These are phyloP conservation scores for Boletus coccyginus DNA, from an alignment of 768 basidiomycete genomes.

Conservation along the genomic window DNA sequence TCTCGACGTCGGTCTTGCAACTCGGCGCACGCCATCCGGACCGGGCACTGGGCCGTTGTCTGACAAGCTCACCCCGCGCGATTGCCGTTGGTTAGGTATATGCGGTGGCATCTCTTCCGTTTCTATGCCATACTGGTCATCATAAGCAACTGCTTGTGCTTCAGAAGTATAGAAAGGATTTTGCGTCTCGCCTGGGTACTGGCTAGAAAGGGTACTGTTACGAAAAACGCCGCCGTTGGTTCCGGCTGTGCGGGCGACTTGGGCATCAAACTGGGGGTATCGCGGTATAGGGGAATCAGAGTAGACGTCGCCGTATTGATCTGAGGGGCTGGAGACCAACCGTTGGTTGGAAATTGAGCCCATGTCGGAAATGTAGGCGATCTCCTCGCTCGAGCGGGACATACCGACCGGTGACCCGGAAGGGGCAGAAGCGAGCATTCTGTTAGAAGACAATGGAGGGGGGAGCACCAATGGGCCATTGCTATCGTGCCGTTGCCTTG, in stretches of 20 bases:
- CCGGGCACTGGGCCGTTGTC: conserved; percentile 84
- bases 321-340: conserved; percentile 36
- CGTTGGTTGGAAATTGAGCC: conserved; percentile 44
- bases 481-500: conserved; percentile 65
- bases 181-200: conserved; percentile 46
- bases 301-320: conserved; percentile 30
- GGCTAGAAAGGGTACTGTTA: conserved; percentile 34
- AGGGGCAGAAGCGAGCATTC: conserved; percentile 43
- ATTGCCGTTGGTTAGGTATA: conserved; percentile 16
- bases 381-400: conserved; percentile 45
- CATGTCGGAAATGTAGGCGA: conserved; percentile 31
- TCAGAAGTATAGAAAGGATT: conserved; percentile 59
- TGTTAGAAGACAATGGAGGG: conserved; percentile 64
- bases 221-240: conserved; percentile 39
- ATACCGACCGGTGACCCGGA: conserved; percentile 42
- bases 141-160: conserved; percentile 39
- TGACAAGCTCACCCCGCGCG: conserved; percentile 72
- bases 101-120: conserved; percentile 34
- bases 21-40: conserved; percentile 75
- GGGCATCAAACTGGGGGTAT: conserved; percentile 38
- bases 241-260: conserved; percentile 39
- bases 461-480: conserved; percentile 71
- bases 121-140: conserved; percentile 35
- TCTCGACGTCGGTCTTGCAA: conserved; percentile 57
- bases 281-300: conserved; percentile 18